These are phyloP conservation scores for Xylariaceae sp. DNA, from an alignment of 2,329 filamentous ascomycete genomes.

Conservation along the genomic window DNA sequence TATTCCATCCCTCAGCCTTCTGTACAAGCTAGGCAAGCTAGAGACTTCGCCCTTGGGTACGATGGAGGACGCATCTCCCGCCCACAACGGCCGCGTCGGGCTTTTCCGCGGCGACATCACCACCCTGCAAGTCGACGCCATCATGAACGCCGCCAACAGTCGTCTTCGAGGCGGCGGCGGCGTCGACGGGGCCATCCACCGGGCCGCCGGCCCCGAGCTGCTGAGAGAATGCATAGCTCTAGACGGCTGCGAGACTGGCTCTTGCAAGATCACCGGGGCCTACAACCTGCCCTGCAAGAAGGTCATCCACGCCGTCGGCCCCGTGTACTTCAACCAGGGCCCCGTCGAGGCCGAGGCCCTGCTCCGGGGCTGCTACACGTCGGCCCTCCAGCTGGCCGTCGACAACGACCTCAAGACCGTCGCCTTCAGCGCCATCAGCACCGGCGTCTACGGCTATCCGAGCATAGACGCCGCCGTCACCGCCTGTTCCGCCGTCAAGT, in stretches of 20 bases:
- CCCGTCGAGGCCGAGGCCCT: conserved; percentile 37
- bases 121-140: conserved; percentile 67
- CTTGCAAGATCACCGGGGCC: conserved; percentile 75
- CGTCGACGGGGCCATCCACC: conserved; percentile 83
- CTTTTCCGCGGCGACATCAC: conserved; percentile 78
- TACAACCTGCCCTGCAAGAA: conserved; percentile 70
- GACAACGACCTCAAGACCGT: conserved; percentile 61
- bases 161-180: conserved; percentile 81
- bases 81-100: conserved; percentile 64
- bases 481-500: conserved; percentile 56
- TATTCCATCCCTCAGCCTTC: conserved; percentile 57
- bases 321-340: conserved; percentile 55
- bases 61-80: conserved; percentile 22
- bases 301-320: conserved; percentile 88
- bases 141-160: conserved; percentile 88
- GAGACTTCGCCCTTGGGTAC: conserved; percentile 17
- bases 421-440: conserved; percentile 81
- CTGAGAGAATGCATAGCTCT: conserved; percentile 66
- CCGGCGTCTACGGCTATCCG: conserved; percentile 86
- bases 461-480: conserved; percentile 64
- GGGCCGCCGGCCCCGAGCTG: conserved; percentile 67
- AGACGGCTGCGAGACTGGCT: conserved; percentile 67
- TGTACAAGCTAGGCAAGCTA: conserved; percentile 59
- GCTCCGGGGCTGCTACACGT: conserved; percentile 60
- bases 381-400: conserved; percentile 66